Conservation (phyloP, 768 basidiomycete species). For the Xerocomellus chrysenteron region DNA sequence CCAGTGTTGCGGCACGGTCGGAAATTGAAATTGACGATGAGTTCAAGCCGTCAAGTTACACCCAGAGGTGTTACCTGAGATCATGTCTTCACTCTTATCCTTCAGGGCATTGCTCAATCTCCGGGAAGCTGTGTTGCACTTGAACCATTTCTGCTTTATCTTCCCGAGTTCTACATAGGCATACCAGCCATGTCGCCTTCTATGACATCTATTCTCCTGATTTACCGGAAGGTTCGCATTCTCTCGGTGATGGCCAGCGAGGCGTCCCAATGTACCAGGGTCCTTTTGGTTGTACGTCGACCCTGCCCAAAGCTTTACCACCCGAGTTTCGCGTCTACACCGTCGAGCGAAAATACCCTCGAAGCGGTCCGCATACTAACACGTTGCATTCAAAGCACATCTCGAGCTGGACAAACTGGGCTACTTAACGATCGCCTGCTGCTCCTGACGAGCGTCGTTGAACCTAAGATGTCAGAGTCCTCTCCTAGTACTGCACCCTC, state of each 20-base stretch:
- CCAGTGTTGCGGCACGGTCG: constrained; percentile 5
- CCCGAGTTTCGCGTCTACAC: constrained; percentile 51
- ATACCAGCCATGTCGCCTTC: constrained; percentile 51
- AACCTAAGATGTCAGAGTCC: constrained; percentile 28
- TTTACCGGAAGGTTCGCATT: constrained; percentile 60
- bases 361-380: constrained; percentile 64
- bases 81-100: neutral
- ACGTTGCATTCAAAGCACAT: constrained; percentile 73
- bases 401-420: constrained; percentile 51
- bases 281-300: constrained; percentile 60
- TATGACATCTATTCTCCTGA: constrained; percentile 70
- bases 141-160: constrained; percentile 72
- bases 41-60: constrained; percentile 42
- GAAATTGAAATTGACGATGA: constrained; percentile 23
- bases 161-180: constrained; percentile 48
- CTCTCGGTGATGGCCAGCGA: constrained; percentile 31
- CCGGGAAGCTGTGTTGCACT: constrained; percentile 63
- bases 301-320: constrained; percentile 57
- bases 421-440: constrained; percentile 70
- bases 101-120: constrained; percentile 76
- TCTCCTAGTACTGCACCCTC: no score
- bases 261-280: constrained; percentile 40
- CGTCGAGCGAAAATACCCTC: constrained; percentile 48
- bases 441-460: constrained; percentile 56
- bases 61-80: constrained; percentile 45